Base-by-base conservation (phyloP, 495 filamentous ascomycete genomes). In the Apodospora peruviana region DNA sequence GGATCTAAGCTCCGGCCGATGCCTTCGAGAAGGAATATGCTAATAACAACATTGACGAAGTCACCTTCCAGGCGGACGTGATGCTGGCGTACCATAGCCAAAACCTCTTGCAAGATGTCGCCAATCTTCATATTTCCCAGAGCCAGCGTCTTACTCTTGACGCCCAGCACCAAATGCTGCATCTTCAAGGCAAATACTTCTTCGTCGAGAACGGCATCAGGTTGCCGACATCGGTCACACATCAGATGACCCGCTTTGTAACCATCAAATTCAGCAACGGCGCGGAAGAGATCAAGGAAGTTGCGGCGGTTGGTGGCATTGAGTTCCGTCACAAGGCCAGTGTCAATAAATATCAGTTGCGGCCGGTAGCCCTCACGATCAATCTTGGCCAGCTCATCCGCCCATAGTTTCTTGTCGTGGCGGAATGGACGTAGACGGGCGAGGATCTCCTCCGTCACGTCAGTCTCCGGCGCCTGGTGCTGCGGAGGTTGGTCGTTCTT, bases 41-140 rank as follows among this genome's bases (percentile, higher is more conserved):
- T 91, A 45, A 99, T 87, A 16, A 99, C 91, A 2, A 99, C 93
- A 59, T 99, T 99, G 46, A 97, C 91, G 65, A 96, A 99, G 61
- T 99, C 94, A 2, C 94, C 94, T 60, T 97, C 94, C 25, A 99
- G 79, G 8, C 94, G 79, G 2, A 99, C 94, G 59, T 99, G 94
- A 61, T 99, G 91, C 14, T 73, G 71, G 23, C 94, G 82, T 38
- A 99, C 94, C 91, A 99, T 97, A 35, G 73, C 73, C 21, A 99
- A 71, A 7, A 97, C 91, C 50, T 95, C 79, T 53, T 88, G 88
- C 12, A 99, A 66, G 21, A 99, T 85, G 58, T 99, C 94, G 1
- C 93, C 94, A 56, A 99, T 96, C 68, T 88, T 95, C 68, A 99
- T 86, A 52, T 88, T 96, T 1, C 94, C 94, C 0, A 99, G 73